Percentiles rank a stretch among this genome's conserved stretches.
Conservation (phyloP, 768 basidiomycete species). For the Chiua virens region DNA sequence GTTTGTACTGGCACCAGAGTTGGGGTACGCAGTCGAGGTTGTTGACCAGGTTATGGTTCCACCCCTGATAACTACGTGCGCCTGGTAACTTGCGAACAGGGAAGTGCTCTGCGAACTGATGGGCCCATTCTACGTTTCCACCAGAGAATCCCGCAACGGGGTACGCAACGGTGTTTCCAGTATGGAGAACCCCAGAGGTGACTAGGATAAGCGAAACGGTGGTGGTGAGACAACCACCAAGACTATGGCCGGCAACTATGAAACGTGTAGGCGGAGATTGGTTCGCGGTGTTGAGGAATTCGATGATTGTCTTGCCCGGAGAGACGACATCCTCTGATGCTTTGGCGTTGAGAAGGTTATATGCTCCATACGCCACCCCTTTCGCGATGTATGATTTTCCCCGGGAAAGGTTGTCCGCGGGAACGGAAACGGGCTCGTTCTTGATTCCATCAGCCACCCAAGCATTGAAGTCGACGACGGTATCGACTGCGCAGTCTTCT, state of each 20-base stretch:
- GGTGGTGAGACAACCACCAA: constrained; percentile 11
- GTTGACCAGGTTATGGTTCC: constrained; percentile 22
- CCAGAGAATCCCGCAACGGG: constrained; percentile 3
- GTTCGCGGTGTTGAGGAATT: constrained; percentile 3
- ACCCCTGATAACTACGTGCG: constrained; percentile 4
- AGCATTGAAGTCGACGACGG: constrained; percentile 7
- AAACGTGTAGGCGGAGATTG: background rate
- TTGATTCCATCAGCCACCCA: constrained; percentile 10
- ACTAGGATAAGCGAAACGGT: constrained; percentile 11
- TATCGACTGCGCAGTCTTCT: constrained; percentile 5
- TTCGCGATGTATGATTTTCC: background rate
- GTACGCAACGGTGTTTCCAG: background rate
- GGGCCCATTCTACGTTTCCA: background rate
- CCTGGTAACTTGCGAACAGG: background rate
- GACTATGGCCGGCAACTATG: constrained; percentile 9
- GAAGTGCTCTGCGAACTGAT: constrained; percentile 5
- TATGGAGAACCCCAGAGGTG: background rate
- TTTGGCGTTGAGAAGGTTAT: background rate
- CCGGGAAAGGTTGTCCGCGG: background rate
- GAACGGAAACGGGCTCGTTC: background rate
- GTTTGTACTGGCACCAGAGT: background rate
- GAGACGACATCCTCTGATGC: background rate
- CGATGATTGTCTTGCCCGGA: background rate
- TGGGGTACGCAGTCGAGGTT: constrained; percentile 13
- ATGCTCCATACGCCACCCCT: background rate